Base-by-base conservation (phyloP, 2,329 filamentous ascomycete species). In the Diplodia intermedia region DNA sequence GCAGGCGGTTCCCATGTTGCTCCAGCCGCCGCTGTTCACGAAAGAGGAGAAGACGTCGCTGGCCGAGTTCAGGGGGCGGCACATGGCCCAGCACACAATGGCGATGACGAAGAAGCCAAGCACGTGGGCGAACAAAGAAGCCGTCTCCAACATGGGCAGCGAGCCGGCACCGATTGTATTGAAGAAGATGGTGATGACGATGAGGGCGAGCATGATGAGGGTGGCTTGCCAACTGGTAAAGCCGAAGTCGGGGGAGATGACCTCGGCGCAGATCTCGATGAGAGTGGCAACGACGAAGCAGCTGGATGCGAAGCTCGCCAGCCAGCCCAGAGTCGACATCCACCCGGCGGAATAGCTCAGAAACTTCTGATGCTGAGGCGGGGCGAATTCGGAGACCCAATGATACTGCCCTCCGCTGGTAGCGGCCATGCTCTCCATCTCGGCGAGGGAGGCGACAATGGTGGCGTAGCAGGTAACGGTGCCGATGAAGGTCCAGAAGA, bases 321-420 rank as follows among this genome's bases (percentile, higher is more conserved):
- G 73, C 78, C 78, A 80, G 52, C 72, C 76, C 11, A 80, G 73
- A 1, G 77, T 77, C 3, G 72, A 74, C 73, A 77, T 78, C 78
- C 78, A 80, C 9, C 74, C 73, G 18, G 65, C 54, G 8, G 66
- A 52, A 36, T 71, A 71, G 40, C 69, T 70, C 9, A 70, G 20
- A 40, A 69, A 70, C 40, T 70, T 70, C 55, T 71, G 68, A 36
- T 68, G 68, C 47, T 50, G 29, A 4, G 62, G 52, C 38, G 70
- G 68, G 6, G 69, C 69, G 33, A 71, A 71, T 29, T 71, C 69
- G 3, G 49, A 60, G 20, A 66, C 66, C 69, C 69, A 71, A 55
- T 70, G 69, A 36, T 70, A 70, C 20, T 70, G 69, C 2, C 69
- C 69, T 6, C 67, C 69, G 26, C 53, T 55, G 4, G 69, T 70